Percentiles rank a stretch among this genome's conserved stretches.
Evolutionary conservation across 768 basidiomycete species (phyloP).

Genomic region (Trametes cubensis): DNA sequence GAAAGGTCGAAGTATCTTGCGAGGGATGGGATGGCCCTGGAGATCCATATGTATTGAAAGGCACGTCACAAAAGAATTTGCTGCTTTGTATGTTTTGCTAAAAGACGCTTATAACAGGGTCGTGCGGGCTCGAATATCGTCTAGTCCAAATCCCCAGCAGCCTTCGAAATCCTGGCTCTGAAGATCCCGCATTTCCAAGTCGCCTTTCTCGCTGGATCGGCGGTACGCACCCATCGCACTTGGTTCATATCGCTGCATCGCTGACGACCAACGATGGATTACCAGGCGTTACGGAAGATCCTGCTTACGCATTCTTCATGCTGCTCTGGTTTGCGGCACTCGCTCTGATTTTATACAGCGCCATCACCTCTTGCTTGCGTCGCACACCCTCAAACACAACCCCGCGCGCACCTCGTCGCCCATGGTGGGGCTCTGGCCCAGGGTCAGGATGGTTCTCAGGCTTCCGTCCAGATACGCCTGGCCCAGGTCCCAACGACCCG

Average conservation of each 20-base stretch:
- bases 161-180: conserved; percentile 25
- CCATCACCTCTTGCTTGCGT: conserved; percentile 57
- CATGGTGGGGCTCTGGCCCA: conserved; percentile 36
- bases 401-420: conserved; percentile 41
- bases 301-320: conserved; percentile 53
- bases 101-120: conserved; percentile 49
- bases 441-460: conserved; percentile 60
- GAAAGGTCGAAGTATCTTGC: conserved; percentile 83
- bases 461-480: conserved; percentile 37
- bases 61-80: conserved; percentile 40
- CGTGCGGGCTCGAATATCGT: conserved; percentile 84
- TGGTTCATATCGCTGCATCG: not conserved
- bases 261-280: not conserved
- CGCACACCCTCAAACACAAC: conserved; percentile 37
- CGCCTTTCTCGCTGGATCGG: conserved; percentile 22
- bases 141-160: conserved; percentile 66
- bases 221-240: conserved; percentile 8
- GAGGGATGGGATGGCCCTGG: conserved; percentile 88
- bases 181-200: conserved; percentile 22
- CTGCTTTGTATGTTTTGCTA: too few species aligned
- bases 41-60: conserved; percentile 84
- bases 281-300: conserved; percentile 36
- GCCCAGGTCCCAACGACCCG: conserved; percentile 38
- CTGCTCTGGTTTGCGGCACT: conserved; percentile 59
- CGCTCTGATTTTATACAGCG: conserved; percentile 55